Base-by-base conservation (phyloP, 805 yeast species). In the Saturnispora hagleri region DNA sequence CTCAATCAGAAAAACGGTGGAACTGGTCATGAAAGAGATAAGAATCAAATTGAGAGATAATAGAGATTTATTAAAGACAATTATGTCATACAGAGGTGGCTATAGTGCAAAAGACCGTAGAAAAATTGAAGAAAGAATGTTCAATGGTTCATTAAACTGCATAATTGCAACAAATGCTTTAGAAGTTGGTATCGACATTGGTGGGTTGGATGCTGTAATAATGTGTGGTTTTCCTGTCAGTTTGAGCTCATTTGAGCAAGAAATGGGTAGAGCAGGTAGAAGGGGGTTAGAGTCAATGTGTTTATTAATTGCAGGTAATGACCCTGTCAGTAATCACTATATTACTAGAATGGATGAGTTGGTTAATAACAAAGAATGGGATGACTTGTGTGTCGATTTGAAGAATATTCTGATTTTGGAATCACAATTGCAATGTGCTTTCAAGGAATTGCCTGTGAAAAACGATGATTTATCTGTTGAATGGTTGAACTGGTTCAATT, bases 181-280 rank as follows among this genome's bases (percentile, higher is more conserved):
- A 52, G 99, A 93, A 62, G 75, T 93, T 46, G 99, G 99, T 53
- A 87, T 93, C 48, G 99, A 93, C 72, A 85, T 93, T 55, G 95
- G 98, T 47, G 86, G 85, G 13, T 71, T 93, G 46, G 99, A 93
- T 66, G 89, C 95, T 0, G 98, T 90, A 0, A 69, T 93, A 2
- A 81, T 89, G 70, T 88, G 95, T 61, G 98, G 98, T 0, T 93
- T 93, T 56, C 99, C 99, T 0, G 71, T 81, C 20, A 86, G 96
- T 50, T 75, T 89, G 53, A 82, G 95, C 47, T 89, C 89, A 55
- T 79, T 93, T 62, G 88, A 90, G 59, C 99, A 93, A 67, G 99
- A 93, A 62, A 84, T 93, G 71, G 99, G 99, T 36, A 76, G 99
- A 62, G 98, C 97, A 0, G 99, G 99, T 17, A 75, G 99, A 64